A percentile compares a stretch with the other conserved stretches of the same genome.
Conservation (phyloP, 768 basidiomycete species). For the Agaricus bisporus region DNA sequence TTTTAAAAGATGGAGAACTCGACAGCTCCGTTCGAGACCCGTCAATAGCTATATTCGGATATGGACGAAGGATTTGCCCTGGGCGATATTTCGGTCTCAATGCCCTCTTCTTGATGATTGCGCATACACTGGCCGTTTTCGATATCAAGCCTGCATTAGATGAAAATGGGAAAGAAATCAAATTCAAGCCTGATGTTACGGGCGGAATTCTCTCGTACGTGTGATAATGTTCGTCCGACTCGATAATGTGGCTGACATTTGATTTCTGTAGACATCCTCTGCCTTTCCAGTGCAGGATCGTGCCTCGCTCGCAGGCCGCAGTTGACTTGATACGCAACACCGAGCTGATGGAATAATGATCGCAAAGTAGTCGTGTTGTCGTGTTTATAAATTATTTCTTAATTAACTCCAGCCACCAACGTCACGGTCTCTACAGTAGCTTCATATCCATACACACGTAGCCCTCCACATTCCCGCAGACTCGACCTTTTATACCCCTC, state of each 20-base stretch:
- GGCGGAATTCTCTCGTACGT: slow-evolving; percentile 19
- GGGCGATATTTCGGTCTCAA: slow-evolving; percentile 20
- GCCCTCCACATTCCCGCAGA: slow-evolving; percentile 28
- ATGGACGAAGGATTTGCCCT: slow-evolving; percentile 23
- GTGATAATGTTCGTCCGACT: neutral
- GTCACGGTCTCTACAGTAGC: too few relatives aligned
- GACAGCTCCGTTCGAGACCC: slow-evolving; percentile 14
- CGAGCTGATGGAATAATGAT: neutral
- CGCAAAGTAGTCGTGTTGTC: too few relatives aligned
- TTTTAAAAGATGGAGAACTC: slow-evolving; percentile 18
- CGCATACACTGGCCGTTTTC: slow-evolving; percentile 19
- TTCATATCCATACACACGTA: too few relatives aligned
- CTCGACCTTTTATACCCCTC: slow-evolving; percentile 36
- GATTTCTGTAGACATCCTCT: neutral
- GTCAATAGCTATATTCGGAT: slow-evolving; percentile 23
- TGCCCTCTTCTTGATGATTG: slow-evolving; percentile 15
- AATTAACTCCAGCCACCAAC: too few relatives aligned
- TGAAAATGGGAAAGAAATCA: slow-evolving; percentile 14
- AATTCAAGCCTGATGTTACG: slow-evolving; percentile 16
- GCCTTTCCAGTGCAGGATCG: slow-evolving; percentile 7
- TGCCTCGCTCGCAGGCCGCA: slow-evolving; percentile 2
- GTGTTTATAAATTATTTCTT: too few relatives aligned
- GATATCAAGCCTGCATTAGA: slow-evolving; percentile 20
- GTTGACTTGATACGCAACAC: slow-evolving; percentile 2
- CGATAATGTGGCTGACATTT: neutral